These are phyloP conservation scores for Termitomyces sp. DNA, from an alignment of 768 basidiomycete genomes.

Conservation along the genomic window DNA sequence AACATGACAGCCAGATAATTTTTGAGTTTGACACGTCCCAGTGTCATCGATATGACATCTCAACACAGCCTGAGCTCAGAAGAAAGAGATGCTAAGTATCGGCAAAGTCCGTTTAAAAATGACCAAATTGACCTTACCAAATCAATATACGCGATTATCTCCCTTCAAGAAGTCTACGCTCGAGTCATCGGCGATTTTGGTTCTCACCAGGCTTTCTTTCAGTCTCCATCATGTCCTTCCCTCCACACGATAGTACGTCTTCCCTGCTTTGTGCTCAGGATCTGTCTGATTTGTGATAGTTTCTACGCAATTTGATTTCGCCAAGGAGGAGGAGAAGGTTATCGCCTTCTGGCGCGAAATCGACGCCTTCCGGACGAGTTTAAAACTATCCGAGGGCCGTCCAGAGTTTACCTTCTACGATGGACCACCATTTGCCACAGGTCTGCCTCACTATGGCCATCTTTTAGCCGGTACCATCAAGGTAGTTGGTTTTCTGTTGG, in stretches of 20 bases:
- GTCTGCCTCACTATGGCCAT: constrained; percentile 95
- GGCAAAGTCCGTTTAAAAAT: constrained; percentile 21
- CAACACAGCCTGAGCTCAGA: no score
- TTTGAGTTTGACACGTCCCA: no score
- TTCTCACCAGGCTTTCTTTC: constrained; percentile 4
- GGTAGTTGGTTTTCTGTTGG: constrained; percentile 36
- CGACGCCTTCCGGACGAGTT: constrained; percentile 93
- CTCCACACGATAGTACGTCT: constrained; percentile 70
- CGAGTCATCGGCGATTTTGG: constrained; percentile 14
- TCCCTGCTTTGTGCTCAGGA: constrained; percentile 11
- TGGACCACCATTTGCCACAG: constrained; percentile 96
- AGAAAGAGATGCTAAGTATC: no score
- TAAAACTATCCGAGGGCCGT: constrained; percentile 88
- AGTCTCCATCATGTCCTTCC: constrained; percentile 53
- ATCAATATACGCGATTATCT: constrained; percentile 20
- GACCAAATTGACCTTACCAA: constrained; percentile 9
- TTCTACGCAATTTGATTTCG: constrained; percentile 75
- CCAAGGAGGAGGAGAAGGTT: constrained; percentile 89
- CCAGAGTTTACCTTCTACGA: constrained; percentile 96
- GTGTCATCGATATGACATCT: no score
- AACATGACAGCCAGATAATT: no score
- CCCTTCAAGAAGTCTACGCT: constrained; percentile 10
- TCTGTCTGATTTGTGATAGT: constrained; percentile 42
- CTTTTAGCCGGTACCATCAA: constrained; percentile 92
- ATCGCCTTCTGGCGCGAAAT: constrained; percentile 93